These are phyloP conservation scores for Candida insectalens DNA, from an alignment of 805 yeast species.

Conservation along the genomic window DNA sequence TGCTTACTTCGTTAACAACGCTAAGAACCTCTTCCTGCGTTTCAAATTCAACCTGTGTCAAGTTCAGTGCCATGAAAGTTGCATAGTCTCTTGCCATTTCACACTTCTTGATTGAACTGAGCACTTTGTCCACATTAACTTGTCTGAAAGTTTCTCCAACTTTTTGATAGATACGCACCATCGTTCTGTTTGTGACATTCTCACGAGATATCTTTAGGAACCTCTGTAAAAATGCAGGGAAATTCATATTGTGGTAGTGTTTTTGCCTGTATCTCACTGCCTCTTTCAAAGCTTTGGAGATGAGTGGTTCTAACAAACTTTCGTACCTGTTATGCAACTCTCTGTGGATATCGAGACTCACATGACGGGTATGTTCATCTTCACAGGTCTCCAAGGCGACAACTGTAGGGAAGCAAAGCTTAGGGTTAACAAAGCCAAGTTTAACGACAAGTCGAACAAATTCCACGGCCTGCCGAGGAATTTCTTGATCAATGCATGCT, in stretches of 20 bases:
- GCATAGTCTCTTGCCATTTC: conserved; percentile 18
- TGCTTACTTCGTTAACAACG: conserved; percentile 34
- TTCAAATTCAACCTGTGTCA: conserved; percentile 29
- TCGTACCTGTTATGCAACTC: conserved; percentile 59
- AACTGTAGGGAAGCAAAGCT: conserved; percentile 55
- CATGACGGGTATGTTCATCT: conserved; percentile 28
- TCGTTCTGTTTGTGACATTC: conserved; percentile 13
- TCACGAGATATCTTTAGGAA: conserved; percentile 23
- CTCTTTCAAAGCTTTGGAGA: conserved; percentile 49
- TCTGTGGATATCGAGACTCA: conserved; percentile 44
- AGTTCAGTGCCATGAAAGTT: conserved; percentile 28
- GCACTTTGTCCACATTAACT: conserved; percentile 11
- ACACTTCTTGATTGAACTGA: conserved; percentile 4
- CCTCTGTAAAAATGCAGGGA: conserved; percentile 28
- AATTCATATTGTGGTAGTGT: conserved; percentile 15
- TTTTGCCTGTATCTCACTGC: conserved; percentile 38
- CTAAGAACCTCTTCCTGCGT: conserved; percentile 43
- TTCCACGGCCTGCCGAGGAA: conserved; percentile 34
- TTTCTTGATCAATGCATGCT: conserved; percentile 40
- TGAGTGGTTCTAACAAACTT: conserved; percentile 56
- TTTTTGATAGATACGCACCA: conserved; percentile 29
- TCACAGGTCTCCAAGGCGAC: conserved; percentile 59
- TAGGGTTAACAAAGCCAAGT: conserved; percentile 70
- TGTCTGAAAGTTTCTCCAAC: conserved; percentile 23
- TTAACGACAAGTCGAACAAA: conserved; percentile 47